These are phyloP conservation scores for Lepiota subincarnata DNA, from an alignment of 768 basidiomycete species.

Conservation along the genomic window DNA sequence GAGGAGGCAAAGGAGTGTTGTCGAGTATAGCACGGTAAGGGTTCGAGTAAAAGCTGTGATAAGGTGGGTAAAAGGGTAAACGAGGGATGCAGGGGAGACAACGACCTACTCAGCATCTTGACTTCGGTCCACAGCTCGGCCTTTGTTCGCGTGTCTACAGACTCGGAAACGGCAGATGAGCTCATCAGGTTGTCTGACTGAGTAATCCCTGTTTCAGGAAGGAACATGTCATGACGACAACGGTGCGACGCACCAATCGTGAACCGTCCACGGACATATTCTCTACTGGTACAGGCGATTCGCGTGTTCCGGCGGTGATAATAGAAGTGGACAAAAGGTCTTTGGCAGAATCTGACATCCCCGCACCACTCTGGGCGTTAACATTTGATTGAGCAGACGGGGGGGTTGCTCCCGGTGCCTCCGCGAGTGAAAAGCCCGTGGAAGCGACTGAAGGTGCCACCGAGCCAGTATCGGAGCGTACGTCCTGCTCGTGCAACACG, in stretches of 20 bases:
- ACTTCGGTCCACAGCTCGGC: conserved; percentile 90
- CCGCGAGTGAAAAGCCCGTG: conserved; percentile 2
- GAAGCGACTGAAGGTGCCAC: background rate
- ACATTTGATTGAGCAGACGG: background rate
- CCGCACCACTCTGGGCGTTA: background rate
- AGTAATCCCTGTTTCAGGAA: background rate
- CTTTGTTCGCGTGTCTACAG: conserved; percentile 49
- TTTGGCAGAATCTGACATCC: background rate
- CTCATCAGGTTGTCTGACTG: conserved; percentile 26
- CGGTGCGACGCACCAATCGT: background rate
- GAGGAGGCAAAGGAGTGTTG: conserved; percentile 80
- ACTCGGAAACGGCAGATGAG: conserved; percentile 25
- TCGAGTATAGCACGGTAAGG: conserved; percentile 81
- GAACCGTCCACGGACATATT: conserved; percentile 3
- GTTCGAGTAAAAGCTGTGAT: conserved; percentile 78
- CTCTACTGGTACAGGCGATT: background rate
- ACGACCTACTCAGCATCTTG: conserved; percentile 73
- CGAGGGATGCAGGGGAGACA: background rate
- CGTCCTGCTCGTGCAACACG: conserved; percentile 35
- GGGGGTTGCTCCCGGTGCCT: conserved; percentile 7
- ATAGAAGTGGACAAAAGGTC: background rate
- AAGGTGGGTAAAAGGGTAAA: conserved; percentile 1
- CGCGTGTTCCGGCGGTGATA: background rate
- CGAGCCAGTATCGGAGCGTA: conserved; percentile 40
- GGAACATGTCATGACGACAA: background rate